Conservation (phyloP, 1,284 basidiomycete genomes). For the Cryptococcus neoformans region DNA sequence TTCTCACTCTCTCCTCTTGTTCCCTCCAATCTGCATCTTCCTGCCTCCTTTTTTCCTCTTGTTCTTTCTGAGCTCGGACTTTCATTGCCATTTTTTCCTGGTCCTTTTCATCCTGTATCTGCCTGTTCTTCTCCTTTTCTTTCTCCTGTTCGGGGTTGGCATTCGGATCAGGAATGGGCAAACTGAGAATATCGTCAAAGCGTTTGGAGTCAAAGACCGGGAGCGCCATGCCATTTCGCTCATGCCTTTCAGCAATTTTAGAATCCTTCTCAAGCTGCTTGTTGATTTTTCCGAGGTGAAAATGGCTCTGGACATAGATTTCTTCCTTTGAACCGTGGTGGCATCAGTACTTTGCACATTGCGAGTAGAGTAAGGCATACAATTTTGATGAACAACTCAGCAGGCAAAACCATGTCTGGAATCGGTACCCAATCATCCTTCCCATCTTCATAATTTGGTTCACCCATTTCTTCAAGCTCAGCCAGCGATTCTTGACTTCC, state of each 20-base stretch:
- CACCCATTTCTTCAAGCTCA: background rate
- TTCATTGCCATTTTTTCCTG: background rate
- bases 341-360: background rate
- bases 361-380: background rate
- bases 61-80: background rate
- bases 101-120: background rate
- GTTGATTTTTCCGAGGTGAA: constrained; percentile 4
- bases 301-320: constrained; percentile 1
- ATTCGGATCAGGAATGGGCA: constrained; percentile 15
- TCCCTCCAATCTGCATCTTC: background rate
- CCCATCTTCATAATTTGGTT: constrained; percentile 7
- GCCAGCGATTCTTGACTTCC: background rate
- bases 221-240: constrained; percentile 1
- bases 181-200: background rate
- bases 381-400: background rate
- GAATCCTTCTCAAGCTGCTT: constrained; percentile 8
- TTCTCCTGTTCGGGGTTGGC: background rate
- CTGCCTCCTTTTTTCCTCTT: background rate
- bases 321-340: constrained; percentile 4
- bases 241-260: constrained; percentile 5
- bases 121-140: background rate
- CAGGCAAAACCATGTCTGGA: constrained; percentile 9
- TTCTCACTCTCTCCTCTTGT: background rate
- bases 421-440: constrained; percentile 20
- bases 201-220: constrained; percentile 2